These are phyloP conservation scores for Colletotrichum sp. DNA, from an alignment of 2,329 filamentous ascomycete species.

Conservation along the genomic window DNA sequence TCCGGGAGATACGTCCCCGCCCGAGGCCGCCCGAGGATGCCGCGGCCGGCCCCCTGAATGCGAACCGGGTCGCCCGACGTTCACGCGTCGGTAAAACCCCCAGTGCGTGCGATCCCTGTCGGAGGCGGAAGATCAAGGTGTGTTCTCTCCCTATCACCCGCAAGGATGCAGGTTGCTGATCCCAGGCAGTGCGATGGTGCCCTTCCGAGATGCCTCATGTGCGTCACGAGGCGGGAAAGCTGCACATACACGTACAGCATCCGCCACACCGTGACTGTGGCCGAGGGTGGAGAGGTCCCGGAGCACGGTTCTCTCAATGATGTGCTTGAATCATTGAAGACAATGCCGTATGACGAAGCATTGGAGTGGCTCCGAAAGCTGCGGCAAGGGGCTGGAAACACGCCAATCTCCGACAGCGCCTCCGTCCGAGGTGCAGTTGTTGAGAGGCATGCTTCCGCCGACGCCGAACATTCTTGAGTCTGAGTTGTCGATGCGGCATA, in stretches of 20 bases:
- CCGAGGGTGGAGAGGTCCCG: neutral
- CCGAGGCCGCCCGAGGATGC: neutral
- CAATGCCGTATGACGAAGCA: neutral
- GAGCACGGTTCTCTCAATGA: neutral
- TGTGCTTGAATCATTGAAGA: neutral
- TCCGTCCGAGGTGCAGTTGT: neutral
- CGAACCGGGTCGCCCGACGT: neutral
- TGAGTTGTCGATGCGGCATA: neutral
- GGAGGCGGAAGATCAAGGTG: slow-evolving; percentile 3
- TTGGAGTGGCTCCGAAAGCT: neutral
- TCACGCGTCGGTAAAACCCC: neutral
- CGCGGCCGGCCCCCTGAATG: neutral
- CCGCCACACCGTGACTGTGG: neutral
- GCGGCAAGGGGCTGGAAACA: neutral
- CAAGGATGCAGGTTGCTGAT: neutral
- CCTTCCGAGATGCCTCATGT: slow-evolving; percentile 4
- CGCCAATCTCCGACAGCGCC: too few relatives aligned
- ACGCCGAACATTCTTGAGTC: neutral
- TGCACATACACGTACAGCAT: slow-evolving; percentile 11
- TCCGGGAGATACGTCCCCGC: neutral
- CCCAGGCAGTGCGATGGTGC: neutral
- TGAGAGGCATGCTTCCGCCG: neutral
- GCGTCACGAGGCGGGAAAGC: neutral
- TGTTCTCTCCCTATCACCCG: too few relatives aligned
- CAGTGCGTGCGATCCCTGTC: slow-evolving; percentile 11